Conservation (phyloP, 2,329 filamentous ascomycete genomes). For the Geosmithia putterillii region DNA sequence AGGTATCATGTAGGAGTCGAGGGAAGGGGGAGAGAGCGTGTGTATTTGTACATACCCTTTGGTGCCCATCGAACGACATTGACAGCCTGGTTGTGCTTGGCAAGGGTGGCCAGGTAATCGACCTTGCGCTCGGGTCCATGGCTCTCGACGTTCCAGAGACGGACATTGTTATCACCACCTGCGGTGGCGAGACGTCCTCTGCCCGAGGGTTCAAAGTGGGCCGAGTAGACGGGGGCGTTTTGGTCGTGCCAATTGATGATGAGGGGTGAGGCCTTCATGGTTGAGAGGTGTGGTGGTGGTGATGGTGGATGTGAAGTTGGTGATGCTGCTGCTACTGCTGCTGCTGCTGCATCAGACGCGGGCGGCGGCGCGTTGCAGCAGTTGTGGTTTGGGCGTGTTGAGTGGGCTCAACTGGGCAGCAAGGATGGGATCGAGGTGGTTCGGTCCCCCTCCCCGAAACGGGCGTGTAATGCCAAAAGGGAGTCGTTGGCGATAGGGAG, state of each 20-base stretch:
- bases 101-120: constrained; percentile 80
- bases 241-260: constrained; percentile 99
- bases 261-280: constrained; percentile 90
- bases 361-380: not conserved
- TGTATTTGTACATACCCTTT: constrained; percentile 49
- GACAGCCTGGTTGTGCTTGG: constrained; percentile 92
- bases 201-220: constrained; percentile 87
- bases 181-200: constrained; percentile 88
- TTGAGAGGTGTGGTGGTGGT: constrained; percentile 17
- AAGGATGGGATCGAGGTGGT: too few relatives aligned
- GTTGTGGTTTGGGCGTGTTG: too few relatives aligned
- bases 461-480: too few relatives aligned
- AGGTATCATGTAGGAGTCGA: not conserved
- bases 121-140: constrained; percentile 80
- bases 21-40: not conserved
- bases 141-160: constrained; percentile 83
- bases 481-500: too few relatives aligned
- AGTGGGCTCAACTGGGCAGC: too few relatives aligned
- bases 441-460: too few relatives aligned
- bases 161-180: constrained; percentile 92
- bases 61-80: constrained; percentile 97
- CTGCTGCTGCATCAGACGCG: constrained; percentile 14
- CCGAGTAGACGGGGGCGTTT: constrained; percentile 92
- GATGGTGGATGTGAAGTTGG: constrained; percentile 1
- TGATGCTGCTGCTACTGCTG: constrained; percentile 9